Evolutionary conservation across 441 rosid genomes (phyloP).

Genomic region (Kokia cookei): DNA sequence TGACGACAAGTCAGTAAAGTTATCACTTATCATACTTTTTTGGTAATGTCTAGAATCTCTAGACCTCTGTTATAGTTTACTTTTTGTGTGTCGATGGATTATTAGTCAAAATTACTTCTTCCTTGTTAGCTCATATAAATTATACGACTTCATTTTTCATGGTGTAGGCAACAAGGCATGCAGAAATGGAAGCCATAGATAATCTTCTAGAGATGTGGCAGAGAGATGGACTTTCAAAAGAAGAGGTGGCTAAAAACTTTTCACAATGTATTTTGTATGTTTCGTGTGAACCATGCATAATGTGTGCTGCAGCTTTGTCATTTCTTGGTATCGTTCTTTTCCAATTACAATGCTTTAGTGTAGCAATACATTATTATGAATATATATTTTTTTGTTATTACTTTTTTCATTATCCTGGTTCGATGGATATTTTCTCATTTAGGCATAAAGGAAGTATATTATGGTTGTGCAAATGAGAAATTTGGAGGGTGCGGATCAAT

Average conservation of each 20-base stretch:
- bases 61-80: not conserved
- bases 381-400: not conserved
- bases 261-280: conserved; percentile 66
- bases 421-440: not conserved
- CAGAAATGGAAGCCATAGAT: conserved; percentile 94
- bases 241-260: conserved; percentile 57
- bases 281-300: conserved; percentile 94
- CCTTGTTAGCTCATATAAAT: not conserved
- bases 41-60: not conserved
- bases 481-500: conserved; percentile 92
- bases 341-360: not conserved
- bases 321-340: conserved; percentile 44
- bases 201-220: conserved; percentile 59
- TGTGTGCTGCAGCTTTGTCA: conserved; percentile 89
- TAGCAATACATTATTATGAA: not conserved
- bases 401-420: not conserved
- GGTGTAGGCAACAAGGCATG: conserved; percentile 79
- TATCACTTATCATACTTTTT: not conserved
- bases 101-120: not conserved
- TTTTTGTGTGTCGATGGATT: not conserved
- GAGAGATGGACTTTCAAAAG: conserved; percentile 39
- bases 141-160: not conserved
- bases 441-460: conserved; percentile 72
- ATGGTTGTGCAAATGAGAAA: conserved; percentile 80
- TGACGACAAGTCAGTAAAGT: not conserved